These are phyloP conservation scores for Mangifera indica DNA, from an alignment of 345 rosid genomes.

Conservation along the genomic window DNA sequence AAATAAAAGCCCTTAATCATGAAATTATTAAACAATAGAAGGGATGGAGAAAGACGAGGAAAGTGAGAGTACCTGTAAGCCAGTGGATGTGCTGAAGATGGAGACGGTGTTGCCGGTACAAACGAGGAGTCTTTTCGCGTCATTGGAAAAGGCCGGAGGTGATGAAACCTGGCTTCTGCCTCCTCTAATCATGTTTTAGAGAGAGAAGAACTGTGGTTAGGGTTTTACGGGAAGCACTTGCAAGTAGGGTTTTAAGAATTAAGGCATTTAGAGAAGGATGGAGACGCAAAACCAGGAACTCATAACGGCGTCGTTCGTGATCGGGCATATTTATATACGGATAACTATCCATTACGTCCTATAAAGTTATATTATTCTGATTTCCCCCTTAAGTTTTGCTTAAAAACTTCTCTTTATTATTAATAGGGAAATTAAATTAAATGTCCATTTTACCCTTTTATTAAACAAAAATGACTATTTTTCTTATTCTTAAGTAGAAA, in stretches of 20 bases:
- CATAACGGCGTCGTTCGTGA: no score
- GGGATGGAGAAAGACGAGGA: background rate
- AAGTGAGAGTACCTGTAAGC: constrained; percentile 51
- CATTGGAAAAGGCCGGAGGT: constrained; percentile 90
- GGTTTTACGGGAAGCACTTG: background rate
- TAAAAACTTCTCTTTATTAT: no score
- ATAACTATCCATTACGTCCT: no score
- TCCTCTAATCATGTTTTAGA: constrained; percentile 62
- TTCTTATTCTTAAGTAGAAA: no score
- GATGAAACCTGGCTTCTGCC: constrained; percentile 73
- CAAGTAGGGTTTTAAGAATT: background rate
- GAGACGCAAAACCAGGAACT: no score
- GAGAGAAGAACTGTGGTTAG: background rate
- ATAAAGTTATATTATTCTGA: no score
- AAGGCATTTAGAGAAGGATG: no score
- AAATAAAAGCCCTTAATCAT: background rate
- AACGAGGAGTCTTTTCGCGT: constrained; percentile 75
- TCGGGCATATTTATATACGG: no score
- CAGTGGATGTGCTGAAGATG: constrained; percentile 83
- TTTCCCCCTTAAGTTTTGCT: no score
- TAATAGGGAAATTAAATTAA: no score
- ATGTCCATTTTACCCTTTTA: no score
- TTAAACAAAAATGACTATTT: no score
- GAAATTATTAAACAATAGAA: background rate
- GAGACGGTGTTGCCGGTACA: constrained; percentile 75